Conservation (phyloP, 768 basidiomycete genomes). For the Phaeotremella fagi region DNA sequence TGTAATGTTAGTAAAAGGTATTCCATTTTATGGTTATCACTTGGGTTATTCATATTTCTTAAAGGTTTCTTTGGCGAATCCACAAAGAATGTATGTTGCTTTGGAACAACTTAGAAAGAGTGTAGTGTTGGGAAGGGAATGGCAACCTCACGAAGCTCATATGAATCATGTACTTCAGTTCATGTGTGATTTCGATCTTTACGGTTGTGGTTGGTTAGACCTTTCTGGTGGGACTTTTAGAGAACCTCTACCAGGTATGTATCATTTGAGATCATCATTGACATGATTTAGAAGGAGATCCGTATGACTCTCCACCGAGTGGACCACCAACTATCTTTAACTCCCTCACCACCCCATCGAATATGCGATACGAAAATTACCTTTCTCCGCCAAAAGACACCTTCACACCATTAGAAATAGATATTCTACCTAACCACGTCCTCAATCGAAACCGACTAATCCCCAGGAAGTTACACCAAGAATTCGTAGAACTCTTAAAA, state of each 20-base stretch:
- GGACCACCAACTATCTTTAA: constrained; percentile 33
- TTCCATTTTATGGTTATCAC: constrained; percentile 93
- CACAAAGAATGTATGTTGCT: constrained; percentile 62
- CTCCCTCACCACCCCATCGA: constrained; percentile 31
- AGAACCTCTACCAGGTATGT: constrained; percentile 49
- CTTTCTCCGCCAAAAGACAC: constrained; percentile 45
- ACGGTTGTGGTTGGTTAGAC: constrained; percentile 88
- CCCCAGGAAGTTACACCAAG: constrained; percentile 65
- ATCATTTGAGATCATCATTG: no score
- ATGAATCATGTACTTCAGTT: constrained; percentile 84
- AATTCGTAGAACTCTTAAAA: constrained; percentile 58
- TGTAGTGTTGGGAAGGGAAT: constrained; percentile 71
- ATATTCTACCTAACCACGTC: constrained; percentile 73
- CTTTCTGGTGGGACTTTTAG: constrained; percentile 55
- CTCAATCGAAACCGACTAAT: constrained; percentile 69
- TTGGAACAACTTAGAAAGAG: constrained; percentile 75
- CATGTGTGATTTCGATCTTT: constrained; percentile 88
- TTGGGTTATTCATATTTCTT: constrained; percentile 78
- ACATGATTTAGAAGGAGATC: constrained; percentile 36
- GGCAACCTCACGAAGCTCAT: constrained; percentile 82
- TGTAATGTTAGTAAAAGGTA: constrained; percentile 82
- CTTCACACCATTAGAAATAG: constrained; percentile 65
- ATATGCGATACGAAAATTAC: constrained; percentile 31
- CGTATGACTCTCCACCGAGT: constrained; percentile 31
- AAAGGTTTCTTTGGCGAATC: constrained; percentile 74